These are phyloP conservation scores for Vaccinium corymbosum DNA, from an alignment of 148 eudicot genomes.

Conservation along the genomic window DNA sequence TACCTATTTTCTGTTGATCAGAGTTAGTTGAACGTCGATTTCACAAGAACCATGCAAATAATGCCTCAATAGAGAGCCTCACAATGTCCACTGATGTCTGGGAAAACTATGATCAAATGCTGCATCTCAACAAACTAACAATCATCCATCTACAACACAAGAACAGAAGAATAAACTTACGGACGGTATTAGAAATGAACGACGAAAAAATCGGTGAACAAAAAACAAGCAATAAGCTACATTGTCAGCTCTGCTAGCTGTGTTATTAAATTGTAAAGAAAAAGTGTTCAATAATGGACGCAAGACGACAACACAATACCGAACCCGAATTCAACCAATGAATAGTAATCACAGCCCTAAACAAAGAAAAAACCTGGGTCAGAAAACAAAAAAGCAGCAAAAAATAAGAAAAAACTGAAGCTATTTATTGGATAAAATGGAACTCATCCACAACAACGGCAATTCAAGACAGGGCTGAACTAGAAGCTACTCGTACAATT, in stretches of 20 bases:
- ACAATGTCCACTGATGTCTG: slow-evolving; percentile 36
- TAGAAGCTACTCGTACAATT: not conserved
- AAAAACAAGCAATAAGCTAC: not conserved
- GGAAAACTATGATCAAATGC: slow-evolving; percentile 37
- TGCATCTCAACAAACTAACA: slow-evolving; percentile 42
- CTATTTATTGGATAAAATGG: not conserved
- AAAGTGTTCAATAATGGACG: slow-evolving; percentile 8
- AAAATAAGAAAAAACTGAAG: not conserved
- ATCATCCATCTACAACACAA: slow-evolving; percentile 80
- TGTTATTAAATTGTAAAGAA: not conserved
- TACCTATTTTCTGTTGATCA: not conserved
- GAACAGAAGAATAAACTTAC: slow-evolving; percentile 24
- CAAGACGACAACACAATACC: slow-evolving; percentile 34
- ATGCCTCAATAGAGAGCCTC: not conserved
- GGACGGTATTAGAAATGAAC: slow-evolving; percentile 21
- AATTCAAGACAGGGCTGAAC: not conserved
- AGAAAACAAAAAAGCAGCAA: not conserved
- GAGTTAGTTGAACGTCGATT: not conserved
- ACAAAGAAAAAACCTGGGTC: slow-evolving; percentile 36
- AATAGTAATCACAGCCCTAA: slow-evolving; percentile 54
- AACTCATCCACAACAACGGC: not conserved
- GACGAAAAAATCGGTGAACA: not conserved
- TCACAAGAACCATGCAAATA: slow-evolving; percentile 10
- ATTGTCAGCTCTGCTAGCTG: not conserved
- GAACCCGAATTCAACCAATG: slow-evolving; percentile 39